Evolutionary conservation across 345 rosid species (phyloP).

Genomic region (Turnera subulata): DNA sequence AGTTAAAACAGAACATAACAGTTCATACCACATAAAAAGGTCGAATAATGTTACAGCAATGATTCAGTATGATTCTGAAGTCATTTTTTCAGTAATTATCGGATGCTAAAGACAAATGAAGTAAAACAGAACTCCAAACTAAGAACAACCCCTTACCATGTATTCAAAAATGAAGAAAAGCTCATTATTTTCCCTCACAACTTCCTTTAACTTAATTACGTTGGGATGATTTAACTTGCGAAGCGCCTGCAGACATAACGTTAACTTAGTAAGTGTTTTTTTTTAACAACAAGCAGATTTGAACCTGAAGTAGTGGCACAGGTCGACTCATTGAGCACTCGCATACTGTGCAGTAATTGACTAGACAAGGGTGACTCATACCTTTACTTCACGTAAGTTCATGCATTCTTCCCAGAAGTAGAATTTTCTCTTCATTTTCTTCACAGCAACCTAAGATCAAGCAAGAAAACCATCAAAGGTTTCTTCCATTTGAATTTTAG

Average conservation of each 20-base stretch:
- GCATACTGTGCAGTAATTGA: not conserved
- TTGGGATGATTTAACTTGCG: conserved; percentile 80
- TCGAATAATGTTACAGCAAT: too few relatives aligned
- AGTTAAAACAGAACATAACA: too few relatives aligned
- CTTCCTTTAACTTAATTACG: conserved; percentile 85
- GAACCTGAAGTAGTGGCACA: not conserved
- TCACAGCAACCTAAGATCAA: conserved; percentile 76
- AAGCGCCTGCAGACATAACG: conserved; percentile 64
- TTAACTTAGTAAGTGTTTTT: not conserved
- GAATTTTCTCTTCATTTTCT: conserved; percentile 93
- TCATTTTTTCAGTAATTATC: too few relatives aligned
- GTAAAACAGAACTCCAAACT: too few relatives aligned
- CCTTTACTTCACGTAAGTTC: conserved; percentile 92
- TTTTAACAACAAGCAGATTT: not conserved
- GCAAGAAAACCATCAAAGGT: not conserved
- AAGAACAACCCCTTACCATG: conserved; percentile 54
- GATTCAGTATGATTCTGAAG: too few relatives aligned
- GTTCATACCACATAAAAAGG: too few relatives aligned
- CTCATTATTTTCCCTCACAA: conserved; percentile 80
- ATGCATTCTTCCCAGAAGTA: conserved; percentile 90
- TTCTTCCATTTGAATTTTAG: not conserved
- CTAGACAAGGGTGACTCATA: conserved; percentile 19
- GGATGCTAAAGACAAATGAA: too few relatives aligned
- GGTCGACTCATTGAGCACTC: too few relatives aligned
- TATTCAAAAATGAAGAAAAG: conserved; percentile 89